These are phyloP conservation scores for Begonia fuchsioides DNA, from an alignment of 306 rosid species.

Conservation along the genomic window DNA sequence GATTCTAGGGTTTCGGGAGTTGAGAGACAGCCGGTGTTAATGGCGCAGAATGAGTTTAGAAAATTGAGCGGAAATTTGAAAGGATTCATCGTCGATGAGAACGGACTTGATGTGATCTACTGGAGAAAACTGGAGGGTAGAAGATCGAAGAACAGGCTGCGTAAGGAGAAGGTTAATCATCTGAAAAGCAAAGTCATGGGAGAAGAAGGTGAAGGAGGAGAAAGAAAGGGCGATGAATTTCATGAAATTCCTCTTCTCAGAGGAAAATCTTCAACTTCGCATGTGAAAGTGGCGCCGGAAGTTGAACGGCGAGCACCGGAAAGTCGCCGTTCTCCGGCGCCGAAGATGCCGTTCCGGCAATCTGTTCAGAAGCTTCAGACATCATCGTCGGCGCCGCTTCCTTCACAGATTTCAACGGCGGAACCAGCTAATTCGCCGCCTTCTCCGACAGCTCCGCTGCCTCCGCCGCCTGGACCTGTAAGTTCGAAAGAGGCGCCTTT, in stretches of 20 bases:
- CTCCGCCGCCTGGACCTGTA: slow-evolving; percentile 20
- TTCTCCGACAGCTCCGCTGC: too few species aligned
- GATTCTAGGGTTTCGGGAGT: not conserved
- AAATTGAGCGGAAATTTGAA: slow-evolving; percentile 9
- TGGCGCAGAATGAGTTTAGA: not conserved
- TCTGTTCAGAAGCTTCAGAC: too few species aligned
- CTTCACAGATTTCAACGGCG: slow-evolving; percentile 5
- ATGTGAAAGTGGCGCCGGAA: slow-evolving; percentile 25
- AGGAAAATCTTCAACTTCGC: slow-evolving; percentile 66
- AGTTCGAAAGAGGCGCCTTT: slow-evolving; percentile 4
- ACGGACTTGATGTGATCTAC: slow-evolving; percentile 83
- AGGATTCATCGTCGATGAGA: slow-evolving; percentile 59
- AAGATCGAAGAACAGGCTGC: slow-evolving; percentile 14
- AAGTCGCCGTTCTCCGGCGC: slow-evolving; percentile 6
- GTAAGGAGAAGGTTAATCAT: slow-evolving; percentile 17
- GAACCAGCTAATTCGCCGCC: too few species aligned
- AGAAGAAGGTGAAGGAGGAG: slow-evolving; percentile 5
- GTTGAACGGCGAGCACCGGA: slow-evolving; percentile 11
- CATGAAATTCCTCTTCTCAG: slow-evolving; percentile 73
- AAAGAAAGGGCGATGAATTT: slow-evolving; percentile 7
- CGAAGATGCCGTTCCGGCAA: too few species aligned
- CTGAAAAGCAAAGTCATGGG: not conserved
- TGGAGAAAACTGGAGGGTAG: slow-evolving; percentile 63
- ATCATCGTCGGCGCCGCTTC: slow-evolving; percentile 11
- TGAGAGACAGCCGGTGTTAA: not conserved